Base-by-base conservation (phyloP, 305 asterid genomes). In the Plantago coronopus region DNA sequence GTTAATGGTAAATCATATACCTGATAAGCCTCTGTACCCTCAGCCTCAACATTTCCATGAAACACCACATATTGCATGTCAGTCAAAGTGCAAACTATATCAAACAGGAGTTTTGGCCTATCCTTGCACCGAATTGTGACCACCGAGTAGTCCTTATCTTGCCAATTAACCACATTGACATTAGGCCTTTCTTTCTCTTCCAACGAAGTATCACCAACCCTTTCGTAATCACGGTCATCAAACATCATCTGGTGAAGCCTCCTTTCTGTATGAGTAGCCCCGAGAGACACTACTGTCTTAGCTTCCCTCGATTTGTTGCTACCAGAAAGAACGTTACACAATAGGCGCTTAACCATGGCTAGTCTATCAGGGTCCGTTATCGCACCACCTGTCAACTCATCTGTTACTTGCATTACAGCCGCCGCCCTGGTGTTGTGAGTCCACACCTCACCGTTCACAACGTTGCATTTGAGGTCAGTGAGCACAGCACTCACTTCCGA, bases 381-480 rank as follows among this genome's bases (percentile, higher is more conserved):
- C 0, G 99, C 82, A 15, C 82, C 83, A 20, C 97, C 88, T 0
- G 84, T 80, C 23, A 70, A 80, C 19, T 78, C 91, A 14, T 89
- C 99, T 0, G 91, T 85, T 0, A 89, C 96, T 70, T 83, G 91
- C 86, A 93, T 85, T 17, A 93, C 91, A 31, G 97, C 81, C n/a
- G 99, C 99, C 0, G 95, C 97, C 15, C 99, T 83, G 53, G 94
- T 79, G 88, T 93, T 93, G 62, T 93, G 99, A 10, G 99, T 93
- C 99, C 99, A 93, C 59, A 93, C 96, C 73, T 93, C 99, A 0
- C 94, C 99, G 42, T 76, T 85, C 70, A 89, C 83, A 58, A 93
- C 97, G 44, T 83, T 93, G 76, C 97, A 89, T 61, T 84, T 83
- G 46, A 87, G 89, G 80, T 79, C 81, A 2, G 99, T 85, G 3